A percentile compares a stretch with the other conserved stretches of the same genome.
These are phyloP conservation scores for Globisporangium perplexum DNA, from an alignment of 352 stramenopile genomes.

Conservation along the genomic window DNA sequence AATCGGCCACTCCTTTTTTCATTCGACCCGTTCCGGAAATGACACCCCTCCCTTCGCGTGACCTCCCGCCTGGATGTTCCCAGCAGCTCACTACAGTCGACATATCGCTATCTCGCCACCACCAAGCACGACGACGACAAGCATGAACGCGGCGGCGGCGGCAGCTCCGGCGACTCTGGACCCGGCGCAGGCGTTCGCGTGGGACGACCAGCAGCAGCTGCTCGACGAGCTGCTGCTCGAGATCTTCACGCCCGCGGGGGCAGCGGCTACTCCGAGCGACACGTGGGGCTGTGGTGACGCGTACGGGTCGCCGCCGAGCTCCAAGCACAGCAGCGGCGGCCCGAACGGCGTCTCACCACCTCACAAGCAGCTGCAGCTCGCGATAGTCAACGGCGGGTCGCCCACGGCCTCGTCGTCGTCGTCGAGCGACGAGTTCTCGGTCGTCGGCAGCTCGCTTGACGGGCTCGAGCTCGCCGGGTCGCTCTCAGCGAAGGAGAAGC, in stretches of 20 bases:
- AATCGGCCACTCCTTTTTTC: too few species aligned
- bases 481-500: constrained; percentile 9
- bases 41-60: too few species aligned
- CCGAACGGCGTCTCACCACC: neutral
- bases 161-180: too few species aligned
- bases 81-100: too few species aligned
- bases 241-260: constrained; percentile 1
- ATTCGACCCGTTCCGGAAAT: too few species aligned
- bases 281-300: neutral
- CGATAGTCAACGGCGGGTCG: neutral
- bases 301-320: constrained; percentile 1
- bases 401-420: constrained; percentile 4
- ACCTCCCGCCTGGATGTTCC: too few species aligned
- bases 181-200: neutral
- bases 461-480: constrained; percentile 3
- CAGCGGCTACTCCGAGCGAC: neutral
- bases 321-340: neutral
- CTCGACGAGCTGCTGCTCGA: constrained; percentile 8
- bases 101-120: too few species aligned
- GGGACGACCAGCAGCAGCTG: constrained; percentile 5
- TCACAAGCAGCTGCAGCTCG: neutral
- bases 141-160: neutral
- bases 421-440: constrained; percentile 3
- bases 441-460: neutral
- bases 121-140: neutral